Evolutionary conservation across 2,329 filamentous ascomycete species (phyloP), one percentile per base, ranked within the genome.

Genomic region (Curvularia sp.): DNA sequence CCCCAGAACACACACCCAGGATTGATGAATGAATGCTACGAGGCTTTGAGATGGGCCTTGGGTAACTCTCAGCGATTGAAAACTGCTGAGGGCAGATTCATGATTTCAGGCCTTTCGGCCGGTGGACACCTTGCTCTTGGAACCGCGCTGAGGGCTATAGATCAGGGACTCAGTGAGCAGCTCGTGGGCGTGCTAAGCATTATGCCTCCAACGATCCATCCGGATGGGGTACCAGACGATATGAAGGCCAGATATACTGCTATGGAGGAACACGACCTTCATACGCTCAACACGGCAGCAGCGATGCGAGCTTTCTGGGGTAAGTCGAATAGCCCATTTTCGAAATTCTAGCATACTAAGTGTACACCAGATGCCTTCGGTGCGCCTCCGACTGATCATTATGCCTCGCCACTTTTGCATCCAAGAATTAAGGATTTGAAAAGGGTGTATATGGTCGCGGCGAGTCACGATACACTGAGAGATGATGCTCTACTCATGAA

Each of bases 121-220:
- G 79, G 79, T 31, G 78, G 69, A 15, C 73, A 75, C 22, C 63
- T 80, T 20, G 76, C 77, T 0, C 68, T 80, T 8, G 72, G 71
- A 10, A 58, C 72, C 13, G 78, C 76, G 20, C 67, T 80, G 55
- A 74, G 67, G 54, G 64, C 78, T 12, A 66, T 80, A 51, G 78
- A 80, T 49, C 70, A 75, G 20, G 75, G 72, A 2, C 49, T 70
- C 5, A 71, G 68, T 22, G 66, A 73, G 26, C 61, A 67, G 1
- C 56, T 81, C n/a, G 70, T 75, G n/a, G 79, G 79, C 24, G 70
- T 80, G 3, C 62, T 78, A 3, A 74, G 74, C 1, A 59, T 78
- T 18, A 74, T 77, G 5, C 79, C 79, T 6, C 68, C 67, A 3
- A 75, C 77, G 0, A 62, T 78, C 4, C 77, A 79, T 55, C 75